phyloP scores from a whole-genome alignment of 768 basidiomycete species.

The Amanita phalloides region DNA sequence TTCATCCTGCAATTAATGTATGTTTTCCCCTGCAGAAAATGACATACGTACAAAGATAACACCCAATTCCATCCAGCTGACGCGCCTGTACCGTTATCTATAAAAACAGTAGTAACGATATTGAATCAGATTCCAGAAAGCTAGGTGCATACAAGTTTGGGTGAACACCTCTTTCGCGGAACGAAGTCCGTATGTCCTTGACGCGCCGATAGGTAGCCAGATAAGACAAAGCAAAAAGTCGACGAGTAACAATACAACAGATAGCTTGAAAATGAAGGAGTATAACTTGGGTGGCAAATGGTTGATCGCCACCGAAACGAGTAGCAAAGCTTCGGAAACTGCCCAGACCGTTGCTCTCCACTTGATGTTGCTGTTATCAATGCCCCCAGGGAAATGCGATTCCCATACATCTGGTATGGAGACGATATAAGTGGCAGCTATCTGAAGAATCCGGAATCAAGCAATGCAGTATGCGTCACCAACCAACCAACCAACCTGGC shows the following conservation, averaged over 20 bases:
- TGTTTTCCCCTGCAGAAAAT: background rate
- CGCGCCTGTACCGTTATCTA: slow-evolving; percentile 86
- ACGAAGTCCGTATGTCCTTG: slow-evolving; percentile 82
- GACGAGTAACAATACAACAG: slow-evolving; percentile 63
- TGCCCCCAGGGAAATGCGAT: slow-evolving; percentile 74
- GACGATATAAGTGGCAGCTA: slow-evolving; percentile 83
- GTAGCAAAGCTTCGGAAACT: slow-evolving; percentile 61
- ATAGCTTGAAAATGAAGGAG: slow-evolving; percentile 68
- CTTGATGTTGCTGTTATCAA: slow-evolving; percentile 59
- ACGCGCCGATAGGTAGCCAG: slow-evolving; percentile 90
- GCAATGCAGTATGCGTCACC: background rate
- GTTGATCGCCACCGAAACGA: slow-evolving; percentile 72
- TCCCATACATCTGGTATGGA: slow-evolving; percentile 78
- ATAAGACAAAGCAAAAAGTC: slow-evolving; percentile 88
- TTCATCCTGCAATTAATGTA: background rate
- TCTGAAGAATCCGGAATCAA: slow-evolving; percentile 27
- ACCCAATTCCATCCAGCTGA: slow-evolving; percentile 88
- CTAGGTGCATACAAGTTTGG: slow-evolving; percentile 48
- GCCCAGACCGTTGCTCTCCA: slow-evolving; percentile 84
- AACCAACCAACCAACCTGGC: slow-evolving; percentile 43
- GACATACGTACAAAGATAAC: slow-evolving; percentile 54
- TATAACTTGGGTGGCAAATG: slow-evolving; percentile 72
- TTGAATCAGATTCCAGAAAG: background rate
- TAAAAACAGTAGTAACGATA: background rate
- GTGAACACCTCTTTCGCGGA: slow-evolving; percentile 78